Conservation (phyloP, 2,329 filamentous ascomycete genomes). For the Aspergillus neoniger region DNA sequence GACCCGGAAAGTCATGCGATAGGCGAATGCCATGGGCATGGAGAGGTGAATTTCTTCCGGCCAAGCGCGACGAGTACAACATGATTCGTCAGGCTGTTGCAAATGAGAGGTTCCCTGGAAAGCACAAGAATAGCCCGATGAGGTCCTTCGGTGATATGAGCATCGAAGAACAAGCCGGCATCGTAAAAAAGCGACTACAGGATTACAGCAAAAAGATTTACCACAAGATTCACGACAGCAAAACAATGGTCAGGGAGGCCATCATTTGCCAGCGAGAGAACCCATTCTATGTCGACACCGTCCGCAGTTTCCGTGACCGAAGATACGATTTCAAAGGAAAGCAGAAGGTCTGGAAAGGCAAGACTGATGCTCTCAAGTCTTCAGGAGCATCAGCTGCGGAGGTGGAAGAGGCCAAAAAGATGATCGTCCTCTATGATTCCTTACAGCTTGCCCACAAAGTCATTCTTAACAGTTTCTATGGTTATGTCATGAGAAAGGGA, state of each 20-base stretch:
- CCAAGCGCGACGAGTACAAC: slow-evolving; percentile 97
- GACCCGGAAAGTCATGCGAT: slow-evolving; percentile 96
- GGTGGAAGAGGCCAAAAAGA: slow-evolving; percentile 94
- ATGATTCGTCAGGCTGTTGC: slow-evolving; percentile 93
- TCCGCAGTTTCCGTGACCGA: slow-evolving; percentile 92
- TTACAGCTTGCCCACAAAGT: slow-evolving; percentile 97
- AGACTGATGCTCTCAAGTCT: slow-evolving; percentile 82
- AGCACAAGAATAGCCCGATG: slow-evolving; percentile 66
- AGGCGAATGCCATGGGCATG: slow-evolving; percentile 93
- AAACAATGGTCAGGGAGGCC: slow-evolving; percentile 87
- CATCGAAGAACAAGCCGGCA: slow-evolving; percentile 75
- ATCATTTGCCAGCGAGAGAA: slow-evolving; percentile 99
- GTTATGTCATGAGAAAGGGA: slow-evolving; percentile 98
- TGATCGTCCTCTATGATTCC: slow-evolving; percentile 95
- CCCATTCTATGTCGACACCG: slow-evolving; percentile 96
- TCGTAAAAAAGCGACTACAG: slow-evolving; percentile 84
- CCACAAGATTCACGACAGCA: slow-evolving; percentile 96
- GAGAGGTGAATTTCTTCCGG: slow-evolving; percentile 95
- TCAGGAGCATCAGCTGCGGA: slow-evolving; percentile 74
- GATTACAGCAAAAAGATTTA: slow-evolving; percentile 98
- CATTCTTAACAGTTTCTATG: slow-evolving; percentile 98
- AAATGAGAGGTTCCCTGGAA: slow-evolving; percentile 88
- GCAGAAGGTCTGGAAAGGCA: slow-evolving; percentile 98
- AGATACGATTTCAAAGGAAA: slow-evolving; percentile 98
- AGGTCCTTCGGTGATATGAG: slow-evolving; percentile 79